These are phyloP conservation scores for Mollisia scopiformis DNA, from an alignment of 2,329 filamentous ascomycete genomes.

Conservation along the genomic window DNA sequence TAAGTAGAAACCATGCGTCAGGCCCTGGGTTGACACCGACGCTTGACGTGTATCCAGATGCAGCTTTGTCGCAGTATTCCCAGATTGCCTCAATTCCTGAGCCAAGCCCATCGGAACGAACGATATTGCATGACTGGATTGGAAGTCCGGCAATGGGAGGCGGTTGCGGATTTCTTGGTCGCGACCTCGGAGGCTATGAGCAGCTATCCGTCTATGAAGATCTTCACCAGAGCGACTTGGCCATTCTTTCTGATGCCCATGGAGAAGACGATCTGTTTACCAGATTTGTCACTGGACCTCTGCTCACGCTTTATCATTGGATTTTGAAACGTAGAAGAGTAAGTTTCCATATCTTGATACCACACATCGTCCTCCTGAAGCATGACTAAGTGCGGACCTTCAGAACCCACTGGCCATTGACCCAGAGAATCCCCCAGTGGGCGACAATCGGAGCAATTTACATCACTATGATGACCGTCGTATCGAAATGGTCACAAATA, in stretches of 20 bases:
- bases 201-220: constrained; percentile 15
- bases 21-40: background rate
- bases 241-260: constrained; percentile 15
- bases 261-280: constrained; percentile 23
- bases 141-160: constrained; percentile 11
- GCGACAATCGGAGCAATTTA: constrained; percentile 13
- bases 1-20: background rate
- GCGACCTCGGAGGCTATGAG: constrained; percentile 18
- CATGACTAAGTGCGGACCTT: background rate
- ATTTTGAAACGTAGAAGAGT: constrained; percentile 3
- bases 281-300: constrained; percentile 6
- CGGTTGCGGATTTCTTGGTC: constrained; percentile 18
- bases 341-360: background rate
- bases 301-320: constrained; percentile 11
- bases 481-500: constrained; percentile 8
- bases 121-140: constrained; percentile 17
- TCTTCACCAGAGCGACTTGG: constrained; percentile 10
- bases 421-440: constrained; percentile 8
- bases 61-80: constrained; percentile 15
- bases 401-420: constrained; percentile 12
- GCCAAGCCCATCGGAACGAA: constrained; percentile 15
- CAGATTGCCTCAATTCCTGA: background rate
- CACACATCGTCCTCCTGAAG: background rate
- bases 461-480: constrained; percentile 12
- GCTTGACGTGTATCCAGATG: constrained; percentile 8